Evolutionary conservation across 805 yeast species (phyloP).

Genomic region (Kodamaea neixiangensis): DNA sequence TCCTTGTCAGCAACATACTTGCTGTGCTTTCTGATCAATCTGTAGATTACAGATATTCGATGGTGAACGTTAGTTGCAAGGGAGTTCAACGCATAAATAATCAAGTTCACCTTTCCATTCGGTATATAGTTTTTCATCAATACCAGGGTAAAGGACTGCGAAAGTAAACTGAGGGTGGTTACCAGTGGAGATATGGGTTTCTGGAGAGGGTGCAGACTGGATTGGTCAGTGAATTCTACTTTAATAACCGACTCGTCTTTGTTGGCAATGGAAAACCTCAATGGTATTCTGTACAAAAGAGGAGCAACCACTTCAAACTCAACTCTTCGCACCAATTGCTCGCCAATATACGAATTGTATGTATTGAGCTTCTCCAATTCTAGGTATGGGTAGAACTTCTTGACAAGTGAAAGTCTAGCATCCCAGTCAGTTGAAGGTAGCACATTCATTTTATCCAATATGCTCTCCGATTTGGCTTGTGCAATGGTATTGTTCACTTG

Average conservation of each 20-base stretch:
- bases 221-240: neutral
- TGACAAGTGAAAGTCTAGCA: constrained; percentile 15
- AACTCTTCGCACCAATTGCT: constrained; percentile 17
- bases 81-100: constrained; percentile 34
- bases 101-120: constrained; percentile 26
- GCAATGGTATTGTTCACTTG: constrained; percentile 8
- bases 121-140: constrained; percentile 28
- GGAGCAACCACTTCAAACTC: constrained; percentile 21
- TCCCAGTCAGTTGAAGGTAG: constrained; percentile 38
- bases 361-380: constrained; percentile 18
- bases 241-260: constrained; percentile 6
- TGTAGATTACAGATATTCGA: constrained; percentile 23
- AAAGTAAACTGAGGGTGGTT: constrained; percentile 20
- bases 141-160: constrained; percentile 22
- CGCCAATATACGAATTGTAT: constrained; percentile 12
- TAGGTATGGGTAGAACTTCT: constrained; percentile 28
- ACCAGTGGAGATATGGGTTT: neutral
- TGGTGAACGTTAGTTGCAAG: constrained; percentile 27
- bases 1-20: constrained; percentile 15
- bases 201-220: neutral
- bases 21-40: constrained; percentile 22
- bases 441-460: constrained; percentile 31
- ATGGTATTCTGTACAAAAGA: constrained; percentile 22
- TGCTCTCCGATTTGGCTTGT: constrained; percentile 16
- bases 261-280: constrained; percentile 14